phyloP scores from a whole-genome alignment of 768 basidiomycete genomes.

The Russula sp. region DNA sequence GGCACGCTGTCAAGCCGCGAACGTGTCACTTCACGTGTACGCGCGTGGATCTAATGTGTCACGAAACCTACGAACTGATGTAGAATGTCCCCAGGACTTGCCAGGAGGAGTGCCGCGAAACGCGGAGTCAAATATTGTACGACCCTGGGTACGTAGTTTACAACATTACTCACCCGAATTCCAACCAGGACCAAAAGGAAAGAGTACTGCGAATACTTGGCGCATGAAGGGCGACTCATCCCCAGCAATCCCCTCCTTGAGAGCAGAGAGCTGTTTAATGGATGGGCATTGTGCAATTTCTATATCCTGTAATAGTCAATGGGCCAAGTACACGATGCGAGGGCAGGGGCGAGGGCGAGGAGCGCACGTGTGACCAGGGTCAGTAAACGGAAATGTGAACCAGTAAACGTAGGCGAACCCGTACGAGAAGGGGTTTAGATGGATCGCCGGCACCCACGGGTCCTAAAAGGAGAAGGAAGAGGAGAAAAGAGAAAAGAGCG shows the following conservation, averaged over 20 bases:
- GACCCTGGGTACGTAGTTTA: background rate
- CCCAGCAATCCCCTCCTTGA: slow-evolving; percentile 58
- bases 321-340: background rate
- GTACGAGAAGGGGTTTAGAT: slow-evolving; percentile 13
- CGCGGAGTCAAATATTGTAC: background rate
- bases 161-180: slow-evolving; percentile 52
- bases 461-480: slow-evolving; percentile 5
- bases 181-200: slow-evolving; percentile 88
- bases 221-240: slow-evolving; percentile 71
- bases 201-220: slow-evolving; percentile 71
- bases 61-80: slow-evolving; percentile 79
- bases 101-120: slow-evolving; percentile 5
- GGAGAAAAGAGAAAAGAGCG: slow-evolving; percentile 15
- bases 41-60: slow-evolving; percentile 8
- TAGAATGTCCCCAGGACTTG: slow-evolving; percentile 86
- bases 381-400: slow-evolving; percentile 13
- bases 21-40: slow-evolving; percentile 22
- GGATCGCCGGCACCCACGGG: slow-evolving; percentile 3
- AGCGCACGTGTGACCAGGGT: slow-evolving; percentile 25
- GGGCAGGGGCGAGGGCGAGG: background rate
- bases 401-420: slow-evolving; percentile 9
- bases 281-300: slow-evolving; percentile 40
- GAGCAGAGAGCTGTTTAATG: slow-evolving; percentile 43
- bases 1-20: slow-evolving; percentile 54
- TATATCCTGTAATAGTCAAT: slow-evolving; percentile 33